Evolutionary conservation across 139 green algal species (phyloP).

Genomic region (Dunaliella primolecta): DNA sequence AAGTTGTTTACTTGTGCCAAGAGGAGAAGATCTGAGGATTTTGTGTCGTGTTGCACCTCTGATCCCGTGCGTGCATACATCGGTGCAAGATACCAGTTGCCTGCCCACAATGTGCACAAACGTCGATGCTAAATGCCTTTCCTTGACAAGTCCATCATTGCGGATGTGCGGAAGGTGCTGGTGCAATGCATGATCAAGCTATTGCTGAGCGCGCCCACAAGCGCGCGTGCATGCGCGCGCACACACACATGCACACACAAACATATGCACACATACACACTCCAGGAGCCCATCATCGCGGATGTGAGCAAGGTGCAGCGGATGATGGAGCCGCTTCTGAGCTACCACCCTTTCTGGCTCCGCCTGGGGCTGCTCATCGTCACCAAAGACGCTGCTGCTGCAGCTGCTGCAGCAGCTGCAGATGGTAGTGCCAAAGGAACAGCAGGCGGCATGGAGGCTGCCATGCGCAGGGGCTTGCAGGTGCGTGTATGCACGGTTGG

Average conservation of each 20-base stretch:
- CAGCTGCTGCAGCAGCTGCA: not conserved
- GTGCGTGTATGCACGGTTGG: no score
- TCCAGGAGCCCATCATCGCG: constrained; percentile 16
- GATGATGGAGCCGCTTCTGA: constrained; percentile 53
- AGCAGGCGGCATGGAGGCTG: not conserved
- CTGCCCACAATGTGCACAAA: no score
- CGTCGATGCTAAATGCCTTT: no score
- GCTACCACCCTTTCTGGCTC: constrained; percentile 88
- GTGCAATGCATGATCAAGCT: no score
- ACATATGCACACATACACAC: not conserved
- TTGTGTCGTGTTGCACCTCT: no score
- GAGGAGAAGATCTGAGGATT: no score
- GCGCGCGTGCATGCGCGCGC: no score
- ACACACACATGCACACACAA: not conserved
- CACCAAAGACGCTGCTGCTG: not conserved
- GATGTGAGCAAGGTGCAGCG: constrained; percentile 26
- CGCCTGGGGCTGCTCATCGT: constrained; percentile 52
- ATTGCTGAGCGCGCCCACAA: not conserved
- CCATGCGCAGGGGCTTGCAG: not conserved
- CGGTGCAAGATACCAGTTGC: no score
- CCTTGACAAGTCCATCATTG: no score
- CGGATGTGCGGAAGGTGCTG: no score
- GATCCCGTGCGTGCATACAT: no score
- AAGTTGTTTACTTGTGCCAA: no score
- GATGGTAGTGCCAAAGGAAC: not conserved